Base-by-base conservation (phyloP, 2,329 filamentous ascomycete genomes). In the Hypoxylon sp. region DNA sequence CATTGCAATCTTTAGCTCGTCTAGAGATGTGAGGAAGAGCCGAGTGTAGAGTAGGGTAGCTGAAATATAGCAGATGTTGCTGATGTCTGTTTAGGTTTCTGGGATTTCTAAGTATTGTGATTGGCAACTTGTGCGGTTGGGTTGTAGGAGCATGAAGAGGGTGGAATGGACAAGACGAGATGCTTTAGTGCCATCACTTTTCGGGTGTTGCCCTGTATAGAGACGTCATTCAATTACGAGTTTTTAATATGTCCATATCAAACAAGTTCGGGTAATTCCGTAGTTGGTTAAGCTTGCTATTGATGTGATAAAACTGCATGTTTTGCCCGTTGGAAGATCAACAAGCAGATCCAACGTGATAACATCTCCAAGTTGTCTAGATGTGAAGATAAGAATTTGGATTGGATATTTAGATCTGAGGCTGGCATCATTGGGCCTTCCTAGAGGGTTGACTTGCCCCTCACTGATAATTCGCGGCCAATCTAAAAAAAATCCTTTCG, bases 11-110 rank as follows among this genome's bases (percentile, higher is more conserved):
- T 78, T 75, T 82, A 84, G 87, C 83, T 83, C 81, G 81, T 73
- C 82, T 82, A 80, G 79, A 77, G 80, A 74, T 77, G 86, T 84
- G 86, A 88, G 82, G 89, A 90, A 90, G 87, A 79, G 68, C 10
- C 10, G 5, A 27, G 24, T 27, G 24, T 3, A 27, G 24, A 3
- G 3, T 1, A 27, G 24, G 24, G 24, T 4, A 27, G 24, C 24
- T 27, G 24, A 5, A 27, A 27, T 27, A 27, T 3, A 27, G 24
- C 24, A 27, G 24, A 5, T 5, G 24, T 27, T 27, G 24, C 3
- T 27, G 24, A 27, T 27, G 5, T 5, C 24, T 27, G 24, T 27
- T 27, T 5, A 27, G 24, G 24, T 27, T 5, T n/a, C n/a, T n/a
- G n/a, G n/a, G 5, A 27, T 27, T 27, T 27, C 24, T 27, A 27